phyloP scores from a whole-genome alignment of 2,329 filamentous ascomycete genomes.

The Cladosporium sp. region DNA sequence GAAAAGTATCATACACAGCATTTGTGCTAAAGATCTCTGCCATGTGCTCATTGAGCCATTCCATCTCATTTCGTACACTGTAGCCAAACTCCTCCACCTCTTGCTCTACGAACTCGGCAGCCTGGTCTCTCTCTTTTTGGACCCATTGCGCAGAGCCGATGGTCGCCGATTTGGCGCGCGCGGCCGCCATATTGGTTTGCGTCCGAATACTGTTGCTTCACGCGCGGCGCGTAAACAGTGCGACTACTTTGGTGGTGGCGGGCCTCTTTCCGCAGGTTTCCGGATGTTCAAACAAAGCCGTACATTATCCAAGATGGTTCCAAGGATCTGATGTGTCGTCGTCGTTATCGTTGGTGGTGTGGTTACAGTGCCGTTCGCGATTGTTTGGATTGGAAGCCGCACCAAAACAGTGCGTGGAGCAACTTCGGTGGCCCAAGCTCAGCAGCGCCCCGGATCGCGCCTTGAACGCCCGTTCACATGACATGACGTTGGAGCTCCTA shows the following conservation, averaged over 20 bases:
- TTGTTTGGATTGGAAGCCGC: constrained; percentile 7
- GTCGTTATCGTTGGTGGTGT: constrained; percentile 3
- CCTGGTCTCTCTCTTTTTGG: constrained; percentile 72
- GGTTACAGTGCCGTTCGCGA: background rate
- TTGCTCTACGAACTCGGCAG: constrained; percentile 65
- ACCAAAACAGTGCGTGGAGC: constrained; percentile 5
- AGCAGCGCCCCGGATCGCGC: no score
- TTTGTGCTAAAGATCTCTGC: constrained; percentile 82
- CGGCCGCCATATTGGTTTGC: constrained; percentile 20
- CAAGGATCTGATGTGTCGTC: background rate
- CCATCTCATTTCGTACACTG: constrained; percentile 85
- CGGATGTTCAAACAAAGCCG: background rate
- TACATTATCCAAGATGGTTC: constrained; percentile 2
- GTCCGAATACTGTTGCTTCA: constrained; percentile 13
- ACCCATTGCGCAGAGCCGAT: constrained; percentile 60
- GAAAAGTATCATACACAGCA: constrained; percentile 61
- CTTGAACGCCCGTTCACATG: no score
- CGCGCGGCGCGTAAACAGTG: constrained; percentile 5
- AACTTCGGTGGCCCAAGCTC: no score
- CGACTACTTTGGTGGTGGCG: background rate
- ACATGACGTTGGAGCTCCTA: no score
- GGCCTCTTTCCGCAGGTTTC: background rate
- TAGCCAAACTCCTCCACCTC: constrained; percentile 92
- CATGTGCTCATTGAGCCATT: constrained; percentile 99
- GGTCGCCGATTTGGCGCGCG: constrained; percentile 22